These are phyloP conservation scores for Tricholoma bakamatsutake DNA, from an alignment of 768 basidiomycete species.

Conservation along the genomic window DNA sequence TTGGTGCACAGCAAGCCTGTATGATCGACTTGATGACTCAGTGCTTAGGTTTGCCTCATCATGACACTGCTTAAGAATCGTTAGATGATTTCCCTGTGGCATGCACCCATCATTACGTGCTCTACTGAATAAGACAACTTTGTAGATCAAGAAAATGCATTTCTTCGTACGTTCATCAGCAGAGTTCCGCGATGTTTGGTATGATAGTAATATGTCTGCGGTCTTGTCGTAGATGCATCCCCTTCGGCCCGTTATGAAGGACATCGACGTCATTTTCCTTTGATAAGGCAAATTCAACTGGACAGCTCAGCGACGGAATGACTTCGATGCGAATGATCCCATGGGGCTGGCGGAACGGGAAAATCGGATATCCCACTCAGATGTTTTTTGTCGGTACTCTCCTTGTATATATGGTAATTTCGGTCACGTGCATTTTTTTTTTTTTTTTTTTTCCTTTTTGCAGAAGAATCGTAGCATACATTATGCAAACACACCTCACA, in stretches of 20 bases:
- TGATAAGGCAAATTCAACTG: slow-evolving; percentile 18
- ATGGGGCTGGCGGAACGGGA: no score
- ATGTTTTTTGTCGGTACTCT: no score
- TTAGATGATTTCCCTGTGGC: slow-evolving; percentile 12
- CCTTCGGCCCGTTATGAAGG: slow-evolving; percentile 20
- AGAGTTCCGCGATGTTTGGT: slow-evolving; percentile 23
- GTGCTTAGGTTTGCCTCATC: slow-evolving; percentile 15
- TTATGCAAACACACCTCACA: no score
- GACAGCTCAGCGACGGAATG: slow-evolving; percentile 18
- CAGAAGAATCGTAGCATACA: no score
- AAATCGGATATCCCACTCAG: no score
- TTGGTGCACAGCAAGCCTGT: slow-evolving; percentile 18
- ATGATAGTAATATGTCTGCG: slow-evolving; percentile 25
- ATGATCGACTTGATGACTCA: slow-evolving; percentile 20
- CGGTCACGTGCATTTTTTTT: no score
- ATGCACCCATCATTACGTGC: neutral
- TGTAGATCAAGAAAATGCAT: slow-evolving; percentile 15
- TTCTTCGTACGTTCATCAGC: slow-evolving; percentile 22
- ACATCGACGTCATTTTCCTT: slow-evolving; percentile 23
- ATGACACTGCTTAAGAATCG: slow-evolving; percentile 11
- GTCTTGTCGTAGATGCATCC: slow-evolving; percentile 20
- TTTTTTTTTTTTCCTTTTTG: no score
- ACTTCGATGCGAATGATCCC: no score
- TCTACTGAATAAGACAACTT: neutral
- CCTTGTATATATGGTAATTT: no score